A percentile compares a stretch with the other conserved stretches of the same genome.
These are phyloP conservation scores for Trametopsis cervina DNA, from an alignment of 768 basidiomycete species.

Conservation along the genomic window DNA sequence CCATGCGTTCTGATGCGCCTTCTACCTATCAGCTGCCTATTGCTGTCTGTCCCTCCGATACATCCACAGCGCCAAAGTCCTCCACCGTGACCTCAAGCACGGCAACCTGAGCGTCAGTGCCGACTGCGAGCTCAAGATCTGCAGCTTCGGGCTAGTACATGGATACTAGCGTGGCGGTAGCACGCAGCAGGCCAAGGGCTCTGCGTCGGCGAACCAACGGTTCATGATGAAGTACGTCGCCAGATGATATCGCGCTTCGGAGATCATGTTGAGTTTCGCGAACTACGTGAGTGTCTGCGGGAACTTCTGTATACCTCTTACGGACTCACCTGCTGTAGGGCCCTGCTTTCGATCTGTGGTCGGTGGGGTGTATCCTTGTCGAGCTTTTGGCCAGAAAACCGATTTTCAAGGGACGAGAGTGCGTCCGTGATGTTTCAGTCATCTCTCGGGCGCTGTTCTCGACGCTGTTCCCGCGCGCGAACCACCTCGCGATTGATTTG, in stretches of 20 bases:
- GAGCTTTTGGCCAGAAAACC: constrained; percentile 92
- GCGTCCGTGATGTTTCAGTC: constrained; percentile 28
- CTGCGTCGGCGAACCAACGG: constrained; percentile 74
- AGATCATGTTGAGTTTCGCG: constrained; percentile 97
- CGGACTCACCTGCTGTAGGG: constrained; percentile 41
- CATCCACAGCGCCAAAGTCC: constrained; percentile 96
- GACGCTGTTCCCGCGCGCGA: constrained; percentile 89
- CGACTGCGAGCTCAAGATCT: constrained; percentile 97
- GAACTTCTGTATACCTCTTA: no score
- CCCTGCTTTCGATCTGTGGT: constrained; percentile 93
- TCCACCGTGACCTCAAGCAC: constrained; percentile 93
- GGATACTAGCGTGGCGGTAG: constrained; percentile 86
- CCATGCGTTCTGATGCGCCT: no score
- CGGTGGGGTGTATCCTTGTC: constrained; percentile 91
- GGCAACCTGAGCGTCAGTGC: constrained; percentile 96
- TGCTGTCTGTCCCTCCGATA: no score
- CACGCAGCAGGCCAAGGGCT: constrained; percentile 38
- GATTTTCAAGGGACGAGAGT: constrained; percentile 97
- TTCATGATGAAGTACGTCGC: constrained; percentile 99
- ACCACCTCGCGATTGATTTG: constrained; percentile 90
- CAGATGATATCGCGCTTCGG: constrained; percentile 96
- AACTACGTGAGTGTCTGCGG: constrained; percentile 63
- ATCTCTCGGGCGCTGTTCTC: constrained; percentile 82
- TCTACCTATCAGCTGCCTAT: no score
- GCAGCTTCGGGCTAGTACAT: constrained; percentile 95